Conservation (phyloP, 768 basidiomycete genomes). For the Mycena galericulata region DNA sequence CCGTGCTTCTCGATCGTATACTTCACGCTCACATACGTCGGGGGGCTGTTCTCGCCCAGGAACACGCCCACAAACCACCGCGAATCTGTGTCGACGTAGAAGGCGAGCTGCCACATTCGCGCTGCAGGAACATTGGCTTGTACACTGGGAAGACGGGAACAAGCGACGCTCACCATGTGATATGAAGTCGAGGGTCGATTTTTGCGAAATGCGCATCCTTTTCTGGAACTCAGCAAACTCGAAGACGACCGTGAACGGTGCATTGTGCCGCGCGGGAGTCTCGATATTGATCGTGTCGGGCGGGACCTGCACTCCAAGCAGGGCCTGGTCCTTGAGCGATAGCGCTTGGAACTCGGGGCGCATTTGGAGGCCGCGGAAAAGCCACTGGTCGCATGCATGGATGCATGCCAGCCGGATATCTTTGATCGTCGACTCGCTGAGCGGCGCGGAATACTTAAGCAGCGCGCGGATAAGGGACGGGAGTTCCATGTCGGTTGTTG, state of each 20-base stretch:
- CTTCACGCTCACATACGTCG: neutral
- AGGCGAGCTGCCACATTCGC: neutral
- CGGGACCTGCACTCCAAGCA: neutral
- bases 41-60: neutral
- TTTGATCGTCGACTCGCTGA: neutral
- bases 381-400: neutral
- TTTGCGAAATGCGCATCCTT: neutral
- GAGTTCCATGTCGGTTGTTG: neutral
- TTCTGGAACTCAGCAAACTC: conserved; percentile 3
- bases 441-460: neutral
- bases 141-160: neutral
- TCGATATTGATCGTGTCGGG: neutral
- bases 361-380: conserved; percentile 7
- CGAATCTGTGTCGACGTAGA: neutral
- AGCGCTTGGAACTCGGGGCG: neutral
- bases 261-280: neutral
- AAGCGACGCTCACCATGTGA: neutral
- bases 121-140: neutral
- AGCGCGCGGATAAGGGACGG: neutral
- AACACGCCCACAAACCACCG: neutral
- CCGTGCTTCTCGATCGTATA: neutral
- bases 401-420: conserved; percentile 14
- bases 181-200: neutral
- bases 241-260: conserved; percentile 1
- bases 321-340: neutral